Evolutionary conservation across 441 rosid genomes (phyloP), one percentile per base, ranked within the genome.

Genomic region (Euphorbia celastroides): DNA sequence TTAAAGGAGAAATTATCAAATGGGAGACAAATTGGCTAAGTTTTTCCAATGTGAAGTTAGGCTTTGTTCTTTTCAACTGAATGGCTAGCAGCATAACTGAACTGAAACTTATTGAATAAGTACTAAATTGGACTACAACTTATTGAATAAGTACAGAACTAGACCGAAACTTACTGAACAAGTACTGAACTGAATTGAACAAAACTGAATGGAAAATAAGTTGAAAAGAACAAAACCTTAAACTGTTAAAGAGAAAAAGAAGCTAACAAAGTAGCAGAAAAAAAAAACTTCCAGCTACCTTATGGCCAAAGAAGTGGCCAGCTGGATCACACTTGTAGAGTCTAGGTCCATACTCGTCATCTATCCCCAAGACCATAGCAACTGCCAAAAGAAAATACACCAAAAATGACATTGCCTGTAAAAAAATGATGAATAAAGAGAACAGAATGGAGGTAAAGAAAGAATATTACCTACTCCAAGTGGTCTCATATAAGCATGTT

Each of bases 401-500:
- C 10, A 20, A 19, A 27, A n/a, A 46, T 14, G 14, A 31, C 10
- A 41, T 27, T 48, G 26, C 16, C 23, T 42, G 16, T 42, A 25
- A 26, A 17, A 46, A 46, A 63, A 63, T 27, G 25, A 26, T 23
- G 17, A 22, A 30, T 17, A 3, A 34, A 4, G 12, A 41, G 20
- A 3, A 8, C 2, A 23, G 22, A 19, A 0, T 2, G 32, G 25
- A 61, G 3, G 25, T 31, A 34, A 17, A 2, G 17, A 28, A n/a
- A 2, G 32, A 44, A 10, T 77, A 83, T 55, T 77, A 82, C 98
- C 96, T 65, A 93, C 95, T 74, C 99, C 96, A 74, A 91, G 99
- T 7, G 99, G 99, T 81, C 99, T 89, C 99, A 91, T 89, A 74
- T 93, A 93, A 59, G 99, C 99, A 85, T 93, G 99, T 57, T 93